Evolutionary conservation across 2,329 filamentous ascomycete genomes (phyloP), one percentile per base, ranked within the genome.

Genomic region (Penicillium sp.): DNA sequence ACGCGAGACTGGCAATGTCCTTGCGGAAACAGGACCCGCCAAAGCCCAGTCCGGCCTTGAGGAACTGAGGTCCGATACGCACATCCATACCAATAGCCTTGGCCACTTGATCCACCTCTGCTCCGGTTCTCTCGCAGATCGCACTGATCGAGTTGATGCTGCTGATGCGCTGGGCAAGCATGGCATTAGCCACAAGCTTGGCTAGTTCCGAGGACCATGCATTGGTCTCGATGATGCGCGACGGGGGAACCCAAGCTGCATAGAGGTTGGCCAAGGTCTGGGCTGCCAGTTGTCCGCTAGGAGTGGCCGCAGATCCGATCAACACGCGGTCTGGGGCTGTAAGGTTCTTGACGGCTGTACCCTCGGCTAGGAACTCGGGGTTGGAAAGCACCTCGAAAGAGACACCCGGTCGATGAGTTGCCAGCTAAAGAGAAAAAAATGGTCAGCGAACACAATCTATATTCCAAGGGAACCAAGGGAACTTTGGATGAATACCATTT

Each of bases 11-110:
- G 53, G 91, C 82, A 45, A 93, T 86, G 72, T 94, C 91, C 78
- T 94, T 94, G 76, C 89, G 88, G 82, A 94, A 93, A 77, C 91
- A 94, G 63, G 87, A 90, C 22, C 91, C 91, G 58, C 91, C 91
- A 70, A 93, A 94, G 17, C 91, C 91, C 37, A 92, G 85, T 42
- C 88, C 88, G 8, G 91, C 88, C 76, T 90, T 89, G 44, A 94
- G 81, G 77, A 92, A 91, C 73, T 88, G 87, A 64, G 85, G 81
- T 7, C 91, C 91, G 61, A 94, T 91, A 54, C 91, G 85, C 8
- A 83, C 83, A 70, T 94, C 91, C 40, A 88, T 81, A 54, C 91
- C 91, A 33, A 91, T 83, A 6, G 88, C 86, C 38, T 81, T 80
- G 15, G 89, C 84, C 2, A 94, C 85, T 76, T 93, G 89, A 64